Evolutionary conservation across 306 rosid genomes (phyloP).

Genomic region (Bauhinia variegata): DNA sequence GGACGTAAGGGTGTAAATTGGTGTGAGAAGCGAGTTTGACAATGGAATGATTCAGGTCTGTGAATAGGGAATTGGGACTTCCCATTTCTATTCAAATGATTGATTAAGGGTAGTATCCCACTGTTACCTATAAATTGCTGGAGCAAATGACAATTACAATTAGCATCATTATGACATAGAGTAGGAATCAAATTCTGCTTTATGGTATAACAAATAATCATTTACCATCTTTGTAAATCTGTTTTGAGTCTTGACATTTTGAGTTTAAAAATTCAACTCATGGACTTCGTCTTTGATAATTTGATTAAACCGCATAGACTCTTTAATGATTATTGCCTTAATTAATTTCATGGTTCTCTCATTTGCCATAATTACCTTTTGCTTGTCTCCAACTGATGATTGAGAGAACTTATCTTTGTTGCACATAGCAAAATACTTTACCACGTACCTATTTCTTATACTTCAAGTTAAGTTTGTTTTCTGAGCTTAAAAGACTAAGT

Average conservation of each 20-base stretch:
- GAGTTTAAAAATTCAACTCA: no score
- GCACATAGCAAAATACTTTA: neutral
- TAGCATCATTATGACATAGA: neutral
- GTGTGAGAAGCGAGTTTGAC: slow-evolving; percentile 30
- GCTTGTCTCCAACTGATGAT: neutral
- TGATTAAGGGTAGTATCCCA: slow-evolving; percentile 31
- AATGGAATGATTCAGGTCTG: slow-evolving; percentile 29
- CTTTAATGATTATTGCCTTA: no score
- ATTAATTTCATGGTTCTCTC: slow-evolving; percentile 15
- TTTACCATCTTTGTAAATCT: no score
- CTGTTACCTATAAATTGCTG: slow-evolving; percentile 43
- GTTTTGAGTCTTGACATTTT: no score
- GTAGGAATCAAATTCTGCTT: no score
- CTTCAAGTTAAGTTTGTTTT: slow-evolving; percentile 16
- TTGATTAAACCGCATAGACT: no score
- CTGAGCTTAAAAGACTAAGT: neutral
- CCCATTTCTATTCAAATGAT: slow-evolving; percentile 23
- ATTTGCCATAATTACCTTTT: neutral
- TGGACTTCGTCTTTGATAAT: no score
- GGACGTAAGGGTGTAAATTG: slow-evolving; percentile 45
- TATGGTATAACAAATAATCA: no score
- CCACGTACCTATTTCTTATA: neutral
- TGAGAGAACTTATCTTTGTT: neutral
- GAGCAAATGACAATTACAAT: slow-evolving; percentile 18
- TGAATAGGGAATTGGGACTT: slow-evolving; percentile 40